phyloP scores from a whole-genome alignment of 208 protist species.

The Trypanosoma melophagium region DNA sequence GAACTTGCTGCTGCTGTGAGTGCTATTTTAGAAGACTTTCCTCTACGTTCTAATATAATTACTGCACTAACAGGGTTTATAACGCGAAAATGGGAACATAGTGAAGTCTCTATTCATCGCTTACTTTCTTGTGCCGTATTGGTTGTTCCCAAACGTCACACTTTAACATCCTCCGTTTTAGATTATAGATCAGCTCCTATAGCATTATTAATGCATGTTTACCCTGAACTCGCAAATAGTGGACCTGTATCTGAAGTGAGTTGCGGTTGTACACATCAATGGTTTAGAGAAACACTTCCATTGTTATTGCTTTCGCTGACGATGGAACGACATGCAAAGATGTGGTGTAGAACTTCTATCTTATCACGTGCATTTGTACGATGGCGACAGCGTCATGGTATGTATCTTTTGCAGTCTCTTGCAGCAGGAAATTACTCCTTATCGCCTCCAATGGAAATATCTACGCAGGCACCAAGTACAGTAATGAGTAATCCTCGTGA shows the following conservation, averaged over 20 bases:
- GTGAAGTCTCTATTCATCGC: not conserved
- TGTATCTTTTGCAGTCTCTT: conserved; percentile 36
- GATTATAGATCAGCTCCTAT: not conserved
- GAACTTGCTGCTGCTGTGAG: conserved; percentile 23
- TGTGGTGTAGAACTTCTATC: conserved; percentile 30
- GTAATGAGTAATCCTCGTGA: conserved; percentile 5
- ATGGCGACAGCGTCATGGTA: conserved; percentile 59
- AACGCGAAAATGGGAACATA: conserved; percentile 14
- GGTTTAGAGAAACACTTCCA: conserved; percentile 56
- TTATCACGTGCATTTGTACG: conserved; percentile 28
- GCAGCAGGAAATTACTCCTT: not conserved
- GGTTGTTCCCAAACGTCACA: not conserved
- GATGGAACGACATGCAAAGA: conserved; percentile 39
- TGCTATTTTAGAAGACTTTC: conserved; percentile 8
- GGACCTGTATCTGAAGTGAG: not conserved
- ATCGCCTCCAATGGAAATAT: conserved; percentile 10
- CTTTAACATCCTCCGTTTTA: not conserved
- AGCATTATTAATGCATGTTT: conserved; percentile 31
- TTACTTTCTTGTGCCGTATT: conserved; percentile 22
- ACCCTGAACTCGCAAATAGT: conserved; percentile 25
- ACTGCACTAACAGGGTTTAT: conserved; percentile 23
- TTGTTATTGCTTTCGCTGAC: conserved; percentile 37
- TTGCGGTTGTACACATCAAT: conserved; percentile 57
- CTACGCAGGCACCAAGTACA: conserved; percentile 19
- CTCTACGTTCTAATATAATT: conserved; percentile 6